These are phyloP conservation scores for Populus tomentosa DNA, from an alignment of 441 rosid species.

Conservation along the genomic window DNA sequence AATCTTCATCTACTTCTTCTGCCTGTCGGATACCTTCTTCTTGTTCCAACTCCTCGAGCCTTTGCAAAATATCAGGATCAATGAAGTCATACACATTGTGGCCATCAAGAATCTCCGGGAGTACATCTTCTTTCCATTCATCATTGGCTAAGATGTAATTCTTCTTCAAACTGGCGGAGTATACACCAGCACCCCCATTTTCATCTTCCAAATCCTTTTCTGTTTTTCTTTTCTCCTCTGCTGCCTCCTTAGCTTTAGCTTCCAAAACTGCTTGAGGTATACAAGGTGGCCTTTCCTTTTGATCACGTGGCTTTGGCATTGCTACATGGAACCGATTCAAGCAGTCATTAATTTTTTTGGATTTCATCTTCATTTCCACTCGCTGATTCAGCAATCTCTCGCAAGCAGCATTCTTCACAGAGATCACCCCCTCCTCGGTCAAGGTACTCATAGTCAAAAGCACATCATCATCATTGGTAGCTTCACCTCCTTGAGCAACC, in stretches of 20 bases:
- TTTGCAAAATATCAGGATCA: slow-evolving; percentile 69
- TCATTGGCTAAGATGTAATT: slow-evolving; percentile 63
- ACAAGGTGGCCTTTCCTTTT: slow-evolving; percentile 65
- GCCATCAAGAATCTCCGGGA: slow-evolving; percentile 92
- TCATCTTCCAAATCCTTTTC: slow-evolving; percentile 86
- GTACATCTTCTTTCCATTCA: slow-evolving; percentile 82
- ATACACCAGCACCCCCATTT: slow-evolving; percentile 89
- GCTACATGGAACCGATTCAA: slow-evolving; percentile 89
- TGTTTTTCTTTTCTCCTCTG: slow-evolving; percentile 62
- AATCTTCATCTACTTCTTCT: slow-evolving; percentile 49
- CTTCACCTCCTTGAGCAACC: slow-evolving; percentile 61
- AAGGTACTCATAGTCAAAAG: slow-evolving; percentile 79
- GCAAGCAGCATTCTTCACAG: slow-evolving; percentile 87
- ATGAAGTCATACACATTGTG: slow-evolving; percentile 85
- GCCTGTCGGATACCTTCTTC: slow-evolving; percentile 68
- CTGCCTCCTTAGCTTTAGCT: slow-evolving; percentile 57
- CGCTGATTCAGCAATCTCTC: slow-evolving; percentile 62
- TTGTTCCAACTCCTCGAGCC: slow-evolving; percentile 78
- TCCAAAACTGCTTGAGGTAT: slow-evolving; percentile 68
- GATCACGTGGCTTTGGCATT: slow-evolving; percentile 75
- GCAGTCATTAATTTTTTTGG: slow-evolving; percentile 80
- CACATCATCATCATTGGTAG: slow-evolving; percentile 48
- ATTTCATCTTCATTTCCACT: slow-evolving; percentile 79
- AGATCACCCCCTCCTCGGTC: slow-evolving; percentile 74
- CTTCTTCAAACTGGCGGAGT: slow-evolving; percentile 75